phyloP scores from a whole-genome alignment of 495 filamentous ascomycete genomes.

The Chlorociboria aeruginascens region DNA sequence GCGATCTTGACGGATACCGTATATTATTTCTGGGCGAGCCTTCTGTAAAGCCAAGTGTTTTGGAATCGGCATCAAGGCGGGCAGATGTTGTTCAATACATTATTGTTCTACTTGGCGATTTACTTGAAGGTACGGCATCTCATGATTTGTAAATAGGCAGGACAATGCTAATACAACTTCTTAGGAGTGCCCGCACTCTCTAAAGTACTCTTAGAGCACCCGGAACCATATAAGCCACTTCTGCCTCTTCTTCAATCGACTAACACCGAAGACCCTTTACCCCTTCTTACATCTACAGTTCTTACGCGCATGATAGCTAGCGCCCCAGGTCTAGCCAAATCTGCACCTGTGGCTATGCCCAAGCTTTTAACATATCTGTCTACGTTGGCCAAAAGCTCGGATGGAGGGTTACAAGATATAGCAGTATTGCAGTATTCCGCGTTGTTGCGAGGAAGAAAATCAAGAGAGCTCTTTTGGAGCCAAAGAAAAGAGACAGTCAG shows the following conservation, averaged over 20 bases:
- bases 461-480: constrained; percentile 81
- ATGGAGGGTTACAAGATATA: constrained; percentile 87
- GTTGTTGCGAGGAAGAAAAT: constrained; percentile 60
- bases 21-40: constrained; percentile 65
- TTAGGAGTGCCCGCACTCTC: constrained; percentile 69
- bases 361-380: constrained; percentile 78
- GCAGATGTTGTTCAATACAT: constrained; percentile 90
- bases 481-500: constrained; percentile 70
- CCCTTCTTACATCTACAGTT: constrained; percentile 80
- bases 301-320: constrained; percentile 69
- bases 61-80: constrained; percentile 67
- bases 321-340: constrained; percentile 45
- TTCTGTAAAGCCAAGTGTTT: constrained; percentile 53
- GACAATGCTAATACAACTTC: constrained; percentile 10
- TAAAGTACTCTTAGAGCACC: constrained; percentile 59
- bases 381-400: constrained; percentile 65
- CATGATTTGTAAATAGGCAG: background rate
- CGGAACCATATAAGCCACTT: constrained; percentile 73
- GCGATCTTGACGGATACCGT: constrained; percentile 65
- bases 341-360: constrained; percentile 56
- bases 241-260: constrained; percentile 74
- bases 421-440: constrained; percentile 85
- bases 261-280: constrained; percentile 75
- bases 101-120: constrained; percentile 75
- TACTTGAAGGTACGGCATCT: constrained; percentile 59